Evolutionary conservation across 352 stramenopile genomes (phyloP).

Genomic region (Globisporangium cylindrosporum): DNA sequence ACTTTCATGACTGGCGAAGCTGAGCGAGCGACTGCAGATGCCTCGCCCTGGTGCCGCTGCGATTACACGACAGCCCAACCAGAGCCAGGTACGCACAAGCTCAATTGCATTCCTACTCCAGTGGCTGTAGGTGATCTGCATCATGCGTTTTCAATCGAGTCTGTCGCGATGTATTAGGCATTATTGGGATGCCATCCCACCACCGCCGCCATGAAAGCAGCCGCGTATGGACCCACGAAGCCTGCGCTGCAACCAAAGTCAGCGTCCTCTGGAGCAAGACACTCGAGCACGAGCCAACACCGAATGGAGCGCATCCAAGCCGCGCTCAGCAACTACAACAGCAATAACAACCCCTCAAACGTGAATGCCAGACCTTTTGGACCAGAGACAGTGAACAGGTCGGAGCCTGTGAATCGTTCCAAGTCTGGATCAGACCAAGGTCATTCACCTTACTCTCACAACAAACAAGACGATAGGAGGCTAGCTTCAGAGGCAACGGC

Average conservation of each 20-base stretch:
- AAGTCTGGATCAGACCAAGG: neutral
- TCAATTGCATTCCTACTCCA: too few relatives aligned
- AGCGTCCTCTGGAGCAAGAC: conserved; percentile 15
- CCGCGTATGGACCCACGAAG: conserved; percentile 15
- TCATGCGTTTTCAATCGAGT: neutral
- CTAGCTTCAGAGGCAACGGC: neutral
- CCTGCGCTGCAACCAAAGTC: conserved; percentile 43
- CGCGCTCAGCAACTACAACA: conserved; percentile 17
- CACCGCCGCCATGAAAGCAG: neutral
- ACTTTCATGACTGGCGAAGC: conserved; percentile 21
- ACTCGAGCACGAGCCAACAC: conserved; percentile 30
- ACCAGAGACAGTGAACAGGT: neutral
- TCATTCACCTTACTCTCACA: neutral
- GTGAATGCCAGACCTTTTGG: too few relatives aligned
- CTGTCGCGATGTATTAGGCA: neutral
- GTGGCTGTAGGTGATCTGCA: neutral
- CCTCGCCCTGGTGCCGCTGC: conserved; percentile 29
- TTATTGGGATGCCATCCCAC: neutral
- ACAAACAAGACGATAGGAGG: conserved; percentile 19
- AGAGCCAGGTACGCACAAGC: conserved; percentile 1
- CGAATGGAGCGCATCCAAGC: conserved; percentile 33
- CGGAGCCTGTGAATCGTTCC: neutral
- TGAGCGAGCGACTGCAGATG: conserved; percentile 45
- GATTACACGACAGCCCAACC: neutral
- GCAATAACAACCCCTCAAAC: neutral